A percentile compares a stretch with the other conserved stretches of the same genome.
These are phyloP conservation scores for Aspergillus floridensis DNA, from an alignment of 2,329 filamentous ascomycete species.

Conservation along the genomic window DNA sequence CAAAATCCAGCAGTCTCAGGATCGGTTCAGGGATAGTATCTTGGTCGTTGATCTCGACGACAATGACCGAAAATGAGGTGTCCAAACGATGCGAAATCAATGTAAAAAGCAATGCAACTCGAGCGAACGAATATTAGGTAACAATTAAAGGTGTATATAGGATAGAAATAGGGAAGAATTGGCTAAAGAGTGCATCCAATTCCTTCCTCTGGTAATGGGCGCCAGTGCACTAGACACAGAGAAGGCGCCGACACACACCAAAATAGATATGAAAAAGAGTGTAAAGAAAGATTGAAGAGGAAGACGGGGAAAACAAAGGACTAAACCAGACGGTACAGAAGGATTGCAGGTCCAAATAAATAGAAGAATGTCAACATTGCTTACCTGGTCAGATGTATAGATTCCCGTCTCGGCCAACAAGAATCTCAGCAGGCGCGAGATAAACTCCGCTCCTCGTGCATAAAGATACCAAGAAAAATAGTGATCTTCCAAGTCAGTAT, in stretches of 20 bases:
- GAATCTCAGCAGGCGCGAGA: conserved; percentile 15
- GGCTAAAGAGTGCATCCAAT: not conserved
- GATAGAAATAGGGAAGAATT: not conserved
- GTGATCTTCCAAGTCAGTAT: conserved; percentile 9
- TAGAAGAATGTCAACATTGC: conserved; percentile 9
- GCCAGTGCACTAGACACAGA: not conserved
- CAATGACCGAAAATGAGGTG: too few relatives aligned
- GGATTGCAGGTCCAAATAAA: conserved; percentile 10
- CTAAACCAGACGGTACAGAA: not conserved
- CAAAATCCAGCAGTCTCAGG: not conserved
- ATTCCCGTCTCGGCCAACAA: conserved; percentile 16
- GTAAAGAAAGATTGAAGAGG: not conserved
- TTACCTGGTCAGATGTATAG: conserved; percentile 14
- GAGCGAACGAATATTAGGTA: not conserved
- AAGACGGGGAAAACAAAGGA: not conserved
- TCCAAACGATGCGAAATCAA: not conserved
- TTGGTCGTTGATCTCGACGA: not conserved
- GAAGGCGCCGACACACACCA: not conserved
- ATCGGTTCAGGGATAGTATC: not conserved
- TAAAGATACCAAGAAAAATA: conserved; percentile 13
- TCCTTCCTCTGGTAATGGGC: not conserved
- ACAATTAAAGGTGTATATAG: not conserved
- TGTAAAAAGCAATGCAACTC: not conserved
- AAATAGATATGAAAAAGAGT: not conserved
- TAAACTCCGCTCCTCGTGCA: conserved; percentile 12